Evolutionary conservation across 164 flowering plant species (phyloP), one percentile per base, ranked within the genome.

Genomic region (Macadamia tetraphylla): DNA sequence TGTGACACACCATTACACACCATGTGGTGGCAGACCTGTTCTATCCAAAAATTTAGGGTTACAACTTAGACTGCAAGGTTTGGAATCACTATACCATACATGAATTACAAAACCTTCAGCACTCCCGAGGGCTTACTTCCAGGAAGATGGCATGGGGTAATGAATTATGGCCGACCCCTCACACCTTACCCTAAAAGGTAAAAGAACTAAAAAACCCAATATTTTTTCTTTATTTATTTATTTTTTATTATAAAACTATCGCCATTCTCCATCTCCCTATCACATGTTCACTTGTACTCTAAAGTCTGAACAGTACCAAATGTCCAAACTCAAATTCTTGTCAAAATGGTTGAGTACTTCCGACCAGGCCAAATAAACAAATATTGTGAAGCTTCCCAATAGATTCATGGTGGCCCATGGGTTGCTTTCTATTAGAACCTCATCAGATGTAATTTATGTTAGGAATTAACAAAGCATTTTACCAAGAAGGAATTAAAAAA

Each of bases 1-100:
- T 64, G 53, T 63, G 69, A 65, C 72, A 73, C 77, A 77, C 57
- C 62, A 73, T 61, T 68, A 67, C 71, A 70, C 76, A 64, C 60
- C 81, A 78, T 78, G 81, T 78, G 81, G 58, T 46, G 64, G 51
- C 2, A 29, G 42, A 51, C 23, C 23, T 23, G 8, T 49, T 49
- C 40, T 35, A 35, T 35, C 40, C 40, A 35, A 35, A 35, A 35
- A 35, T 35, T 35, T 35, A 46, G 51, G 51, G 57, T 53, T 12
- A 53, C 53, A 73, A 63, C 72, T 71, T 75, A 7, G 42, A 64
- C 64, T 13, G 23, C 59, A 75, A 71, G 74, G 18, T 60, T 64
- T 42, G 60, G 58, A 60, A 64, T 58, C 17, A 61, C 15, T 9
- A 2, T 42, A 2, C 52, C 67, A 64, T 71, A 32, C 69, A 71